phyloP scores from a whole-genome alignment of 176 grass and related monocot genomes.

The Otatea glauca region DNA sequence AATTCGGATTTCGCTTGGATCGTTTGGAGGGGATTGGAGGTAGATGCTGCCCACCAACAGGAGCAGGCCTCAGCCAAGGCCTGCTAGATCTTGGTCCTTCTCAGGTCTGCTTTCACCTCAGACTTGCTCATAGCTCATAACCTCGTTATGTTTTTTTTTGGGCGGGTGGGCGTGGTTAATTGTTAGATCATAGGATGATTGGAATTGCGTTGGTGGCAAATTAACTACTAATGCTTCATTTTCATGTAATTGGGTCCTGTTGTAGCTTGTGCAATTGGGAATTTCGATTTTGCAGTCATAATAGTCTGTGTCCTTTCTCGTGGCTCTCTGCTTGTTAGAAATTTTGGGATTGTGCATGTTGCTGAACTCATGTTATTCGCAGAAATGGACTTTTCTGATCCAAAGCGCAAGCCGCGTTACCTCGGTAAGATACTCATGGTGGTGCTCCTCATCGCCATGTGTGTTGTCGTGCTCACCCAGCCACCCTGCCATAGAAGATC shows the following conservation, averaged over 20 bases:
- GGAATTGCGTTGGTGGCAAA: not conserved
- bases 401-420: conserved; percentile 68
- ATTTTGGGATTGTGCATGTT: not conserved
- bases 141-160: not conserved
- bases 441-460: conserved; percentile 70
- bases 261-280: not conserved
- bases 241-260: not conserved
- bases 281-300: not conserved
- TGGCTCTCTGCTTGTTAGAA: not conserved
- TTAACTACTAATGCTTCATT: not conserved
- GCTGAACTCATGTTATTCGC: not conserved
- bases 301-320: not conserved
- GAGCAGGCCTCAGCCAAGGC: conserved; percentile 76
- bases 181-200: not conserved
- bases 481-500: conserved; percentile 60
- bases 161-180: not conserved
- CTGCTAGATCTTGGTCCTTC: conserved; percentile 86
- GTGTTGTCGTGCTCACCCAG: conserved; percentile 84
- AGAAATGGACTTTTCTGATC: conserved; percentile 90
- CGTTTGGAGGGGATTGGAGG: not conserved
- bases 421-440: conserved; percentile 77
- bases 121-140: not conserved
- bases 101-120: conserved; percentile 54
- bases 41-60: conserved; percentile 72
- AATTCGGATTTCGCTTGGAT: not conserved